Evolutionary conservation across 228 moss, liverwort and hornwort species (phyloP).

Genomic region (Sphagnum fallax): DNA sequence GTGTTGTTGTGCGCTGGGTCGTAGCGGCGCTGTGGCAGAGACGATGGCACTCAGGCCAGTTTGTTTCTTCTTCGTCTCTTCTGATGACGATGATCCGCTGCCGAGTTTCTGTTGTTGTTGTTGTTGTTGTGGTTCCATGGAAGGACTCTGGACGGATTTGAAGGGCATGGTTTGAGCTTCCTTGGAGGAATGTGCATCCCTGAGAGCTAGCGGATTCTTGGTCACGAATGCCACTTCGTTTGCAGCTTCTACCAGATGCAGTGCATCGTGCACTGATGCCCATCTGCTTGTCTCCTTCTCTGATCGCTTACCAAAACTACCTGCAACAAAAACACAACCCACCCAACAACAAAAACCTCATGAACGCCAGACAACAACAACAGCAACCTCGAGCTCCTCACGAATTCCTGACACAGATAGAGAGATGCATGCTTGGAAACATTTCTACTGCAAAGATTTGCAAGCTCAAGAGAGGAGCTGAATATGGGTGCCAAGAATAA

Average conservation of each 20-base stretch:
- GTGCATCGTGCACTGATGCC: slow-evolving; percentile 36
- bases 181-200: slow-evolving; percentile 49
- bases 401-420: no score
- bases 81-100: not conserved
- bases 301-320: no score
- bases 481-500: no score
- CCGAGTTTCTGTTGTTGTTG: no score
- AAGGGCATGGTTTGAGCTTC: slow-evolving; percentile 29
- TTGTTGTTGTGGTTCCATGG: slow-evolving; percentile 9
- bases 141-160: slow-evolving; percentile 42
- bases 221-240: slow-evolving; percentile 55
- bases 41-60: slow-evolving; percentile 14
- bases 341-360: no score
- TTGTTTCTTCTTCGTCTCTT: slow-evolving; percentile 58
- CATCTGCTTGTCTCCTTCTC: slow-evolving; percentile 6
- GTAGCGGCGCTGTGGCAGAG: slow-evolving; percentile 7
- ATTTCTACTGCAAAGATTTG: no score
- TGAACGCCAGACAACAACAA: no score
- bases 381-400: no score
- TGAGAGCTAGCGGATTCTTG: slow-evolving; percentile 51
- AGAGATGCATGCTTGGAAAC: no score
- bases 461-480: no score
- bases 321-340: no score
- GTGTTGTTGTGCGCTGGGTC: slow-evolving; percentile 12
- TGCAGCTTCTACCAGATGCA: slow-evolving; percentile 33